Percentiles rank a stretch among this genome's conserved stretches.
Conservation (phyloP, 495 filamentous ascomycete genomes). For the Sphaerosporella brunnea region DNA sequence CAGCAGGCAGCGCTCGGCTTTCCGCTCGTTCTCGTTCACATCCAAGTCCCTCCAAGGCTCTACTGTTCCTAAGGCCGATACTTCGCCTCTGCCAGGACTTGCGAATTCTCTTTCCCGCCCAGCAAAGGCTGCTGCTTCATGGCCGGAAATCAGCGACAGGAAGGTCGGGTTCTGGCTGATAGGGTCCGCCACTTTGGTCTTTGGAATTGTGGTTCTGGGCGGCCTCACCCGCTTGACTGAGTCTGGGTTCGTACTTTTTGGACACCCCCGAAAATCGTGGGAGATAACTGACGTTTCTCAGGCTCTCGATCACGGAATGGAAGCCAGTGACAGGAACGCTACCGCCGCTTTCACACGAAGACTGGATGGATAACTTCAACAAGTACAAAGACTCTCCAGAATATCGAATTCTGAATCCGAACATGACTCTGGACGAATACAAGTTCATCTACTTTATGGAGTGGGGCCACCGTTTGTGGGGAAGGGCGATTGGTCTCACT, state of each 20-base stretch:
- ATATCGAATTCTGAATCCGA: slow-evolving; percentile 71
- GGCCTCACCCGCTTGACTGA: slow-evolving; percentile 86
- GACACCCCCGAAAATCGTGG: background rate
- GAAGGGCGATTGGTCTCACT: slow-evolving; percentile 74
- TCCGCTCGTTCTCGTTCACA: slow-evolving; percentile 14
- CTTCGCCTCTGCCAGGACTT: slow-evolving; percentile 15
- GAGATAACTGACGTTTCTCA: slow-evolving; percentile 24
- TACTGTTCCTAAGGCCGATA: background rate
- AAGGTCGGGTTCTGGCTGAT: slow-evolving; percentile 80
- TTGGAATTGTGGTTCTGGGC: slow-evolving; percentile 91
- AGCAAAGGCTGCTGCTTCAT: slow-evolving; percentile 29
- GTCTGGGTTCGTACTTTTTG: slow-evolving; percentile 58
- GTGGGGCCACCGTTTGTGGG: slow-evolving; percentile 93
- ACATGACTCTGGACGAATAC: slow-evolving; percentile 83
- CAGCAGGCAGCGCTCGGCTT: background rate
- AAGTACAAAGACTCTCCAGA: slow-evolving; percentile 85
- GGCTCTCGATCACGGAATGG: slow-evolving; percentile 98
- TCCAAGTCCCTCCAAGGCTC: too few species aligned
- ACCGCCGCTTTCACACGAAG: slow-evolving; percentile 54
- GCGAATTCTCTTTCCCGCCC: slow-evolving; percentile 14
- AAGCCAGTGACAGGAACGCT: slow-evolving; percentile 83
- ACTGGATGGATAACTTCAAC: slow-evolving; percentile 82
- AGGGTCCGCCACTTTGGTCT: slow-evolving; percentile 76
- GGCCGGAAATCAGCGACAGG: slow-evolving; percentile 55
- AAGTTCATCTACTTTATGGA: slow-evolving; percentile 99